Evolutionary conservation across 345 rosid species (phyloP), one percentile per base, ranked within the genome.

Genomic region (Populus davidiana): DNA sequence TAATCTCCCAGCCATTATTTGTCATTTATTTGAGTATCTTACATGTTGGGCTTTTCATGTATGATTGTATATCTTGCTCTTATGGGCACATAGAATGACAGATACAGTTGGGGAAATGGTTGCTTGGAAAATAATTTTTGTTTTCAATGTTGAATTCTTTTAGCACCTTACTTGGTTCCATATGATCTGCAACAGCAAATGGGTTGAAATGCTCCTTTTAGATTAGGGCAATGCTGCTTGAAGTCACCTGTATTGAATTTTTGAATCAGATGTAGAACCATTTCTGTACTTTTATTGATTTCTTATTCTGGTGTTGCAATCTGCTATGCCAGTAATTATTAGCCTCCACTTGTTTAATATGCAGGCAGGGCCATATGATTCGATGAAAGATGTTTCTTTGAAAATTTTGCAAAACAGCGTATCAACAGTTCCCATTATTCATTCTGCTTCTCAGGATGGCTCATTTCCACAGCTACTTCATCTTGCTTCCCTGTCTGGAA

Each of bases 341-440:
- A 65, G 35, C 76, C 63, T 36, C 7, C 17, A 79, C 11, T 81
- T 14, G 50, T 50, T 23, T 76, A 70, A 79, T 70, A 17, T 86
- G 83, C 89, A 96, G 99, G 98, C 94, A 72, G 97, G 97, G 49
- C 97, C 99, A 43, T 86, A 87, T 78, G 97, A 96, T 86, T 87
- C 87, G 75, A 80, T 96, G 86, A 92, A 92, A 81, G 97, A 96
- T 65, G 89, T 94, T 83, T 90, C 93, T 63, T 44, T 89, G 79
- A 94, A 90, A 88, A 85, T 96, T 88, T 84, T 96, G 89, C 93
- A 85, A 78, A 88, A 89, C 82, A 84, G 86, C 66, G 91, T 96
- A 79, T 90, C 99, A 14, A 89, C 90, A 0, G 86, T 94, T 87
- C 98, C 98, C 33, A 84, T 96, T 81, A 83, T 88, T 49, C 81